A percentile compares a stretch with the other conserved stretches of the same genome.
phyloP scores from a whole-genome alignment of 305 asterid genomes.

The Fraxinus floribunda region DNA sequence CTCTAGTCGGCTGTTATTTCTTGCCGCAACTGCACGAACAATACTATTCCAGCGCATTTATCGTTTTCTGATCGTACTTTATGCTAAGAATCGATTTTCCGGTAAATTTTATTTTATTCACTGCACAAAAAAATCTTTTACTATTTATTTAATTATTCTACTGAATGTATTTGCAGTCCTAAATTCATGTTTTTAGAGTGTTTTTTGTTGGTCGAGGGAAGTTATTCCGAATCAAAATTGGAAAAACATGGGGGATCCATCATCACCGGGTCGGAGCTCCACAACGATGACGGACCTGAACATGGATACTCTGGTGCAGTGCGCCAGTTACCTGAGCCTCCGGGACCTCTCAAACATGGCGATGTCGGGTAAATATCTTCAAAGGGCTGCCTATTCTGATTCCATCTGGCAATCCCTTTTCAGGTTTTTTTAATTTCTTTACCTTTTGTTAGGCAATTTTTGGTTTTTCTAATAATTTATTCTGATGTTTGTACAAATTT shows the following conservation, averaged over 20 bases:
- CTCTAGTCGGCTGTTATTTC: neutral
- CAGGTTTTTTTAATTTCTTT: conserved; percentile 37
- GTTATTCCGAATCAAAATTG: neutral
- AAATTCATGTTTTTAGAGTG: neutral
- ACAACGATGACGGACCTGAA: conserved; percentile 51
- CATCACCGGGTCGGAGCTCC: conserved; percentile 31
- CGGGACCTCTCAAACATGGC: conserved; percentile 64
- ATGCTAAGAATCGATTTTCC: neutral
- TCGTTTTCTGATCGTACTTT: neutral
- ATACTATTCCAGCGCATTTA: neutral
- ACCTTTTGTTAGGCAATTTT: neutral
- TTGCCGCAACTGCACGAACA: neutral
- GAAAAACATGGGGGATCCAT: conserved; percentile 23
- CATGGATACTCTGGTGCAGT: conserved; percentile 49
- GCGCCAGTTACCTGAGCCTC: conserved; percentile 52
- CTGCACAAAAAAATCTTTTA: neutral
- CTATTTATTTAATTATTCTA: neutral
- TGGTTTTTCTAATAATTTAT: neutral
- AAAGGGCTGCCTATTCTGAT: conserved; percentile 59
- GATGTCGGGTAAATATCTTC: conserved; percentile 58
- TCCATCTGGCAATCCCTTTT: conserved; percentile 61
- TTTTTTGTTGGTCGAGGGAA: neutral
- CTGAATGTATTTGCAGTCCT: neutral
- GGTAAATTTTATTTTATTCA: neutral
- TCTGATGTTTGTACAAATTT: neutral